Evolutionary conservation across 768 basidiomycete species (phyloP), one percentile per base, ranked within the genome.

Genomic region (Lentinula sp.): DNA sequence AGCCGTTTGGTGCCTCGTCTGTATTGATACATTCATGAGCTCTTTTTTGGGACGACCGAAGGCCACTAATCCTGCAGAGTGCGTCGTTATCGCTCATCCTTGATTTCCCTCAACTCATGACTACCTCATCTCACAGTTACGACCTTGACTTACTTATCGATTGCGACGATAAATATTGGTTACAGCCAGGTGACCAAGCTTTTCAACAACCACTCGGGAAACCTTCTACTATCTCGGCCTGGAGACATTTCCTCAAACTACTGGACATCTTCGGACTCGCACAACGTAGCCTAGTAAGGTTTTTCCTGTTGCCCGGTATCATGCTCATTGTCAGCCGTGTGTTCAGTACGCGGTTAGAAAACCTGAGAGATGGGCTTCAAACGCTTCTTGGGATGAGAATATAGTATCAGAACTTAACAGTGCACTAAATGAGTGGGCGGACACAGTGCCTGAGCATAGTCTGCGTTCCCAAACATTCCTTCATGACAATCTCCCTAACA

Each of bases 121-220:
- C 7, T 5, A 11, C 10, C 32, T 46, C 32, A 11, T 46, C 50
- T 42, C 57, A 18, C 43, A 84, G 84, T 62, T 82, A 84, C 55
- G 84, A 86, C 60, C 73, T 80, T 10, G 82, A 83, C 35, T 74
- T 77, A 11, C 84, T 84, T 7, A 65, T 78, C 1, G 81, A 81
- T 7, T 80, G 83, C 8, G 85, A 86, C 56, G 84, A 86, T 65
- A 83, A 85, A 49, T 85, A 78, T 58, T 85, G 84, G 83, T 73
- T 74, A 8, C 72, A 69, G 58, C 73, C 65, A 43, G 78, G 75
- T 1, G 71, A 70, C 7, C 69, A 68, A 34, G 70, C 71, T 3
- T 83, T 83, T 69, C 73, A 74, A 40, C 85, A 85, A 61, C 85
- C 84, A 0, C 61, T 80, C 9, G 56, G 56, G 9, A n/a, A 13